Percentiles rank a stretch among this genome's conserved stretches.
These are phyloP conservation scores for Fusarium globosum DNA, from an alignment of 2,329 filamentous ascomycete species.

Conservation along the genomic window DNA sequence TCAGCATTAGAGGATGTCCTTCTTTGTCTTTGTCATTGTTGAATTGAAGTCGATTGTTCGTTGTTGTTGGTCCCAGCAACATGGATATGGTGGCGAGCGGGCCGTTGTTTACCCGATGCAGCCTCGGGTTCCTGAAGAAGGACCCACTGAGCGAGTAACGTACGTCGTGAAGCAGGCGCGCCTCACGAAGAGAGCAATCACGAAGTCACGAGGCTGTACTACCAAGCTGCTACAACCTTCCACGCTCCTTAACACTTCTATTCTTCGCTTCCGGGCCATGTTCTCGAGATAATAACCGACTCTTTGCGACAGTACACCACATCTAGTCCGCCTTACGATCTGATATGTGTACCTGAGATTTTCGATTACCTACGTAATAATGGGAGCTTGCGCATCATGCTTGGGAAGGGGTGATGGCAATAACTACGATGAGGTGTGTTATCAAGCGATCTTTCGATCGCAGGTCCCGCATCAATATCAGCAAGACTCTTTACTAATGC, in stretches of 20 bases:
- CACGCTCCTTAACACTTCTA: slow-evolving; percentile 29
- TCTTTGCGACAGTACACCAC: slow-evolving; percentile 8
- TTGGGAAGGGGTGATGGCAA: slow-evolving; percentile 64
- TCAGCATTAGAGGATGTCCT: background rate
- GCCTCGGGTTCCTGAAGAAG: slow-evolving; percentile 23
- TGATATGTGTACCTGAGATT: slow-evolving; percentile 38
- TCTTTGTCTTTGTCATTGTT: background rate
- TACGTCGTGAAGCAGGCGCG: slow-evolving; percentile 41
- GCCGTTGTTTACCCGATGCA: slow-evolving; percentile 44
- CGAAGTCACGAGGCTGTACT: slow-evolving; percentile 33
- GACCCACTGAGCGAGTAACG: slow-evolving; percentile 44
- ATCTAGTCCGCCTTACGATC: slow-evolving; percentile 6
- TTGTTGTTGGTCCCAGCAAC: slow-evolving; percentile 30
- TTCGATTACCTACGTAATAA: slow-evolving; percentile 48
- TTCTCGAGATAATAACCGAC: background rate
- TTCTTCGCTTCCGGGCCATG: slow-evolving; percentile 4
- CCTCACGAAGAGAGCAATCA: slow-evolving; percentile 34
- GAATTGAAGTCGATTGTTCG: background rate
- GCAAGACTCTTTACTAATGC: slow-evolving; percentile 10
- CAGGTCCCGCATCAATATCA: background rate
- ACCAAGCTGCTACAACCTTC: slow-evolving; percentile 27
- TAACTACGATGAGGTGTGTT: slow-evolving; percentile 65
- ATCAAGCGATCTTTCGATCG: background rate
- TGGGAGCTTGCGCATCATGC: slow-evolving; percentile 73
- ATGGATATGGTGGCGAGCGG: slow-evolving; percentile 25